A percentile compares a stretch with the other conserved stretches of the same genome.
phyloP scores from a whole-genome alignment of 257 asterid species.

The Nicotiana undulata region DNA sequence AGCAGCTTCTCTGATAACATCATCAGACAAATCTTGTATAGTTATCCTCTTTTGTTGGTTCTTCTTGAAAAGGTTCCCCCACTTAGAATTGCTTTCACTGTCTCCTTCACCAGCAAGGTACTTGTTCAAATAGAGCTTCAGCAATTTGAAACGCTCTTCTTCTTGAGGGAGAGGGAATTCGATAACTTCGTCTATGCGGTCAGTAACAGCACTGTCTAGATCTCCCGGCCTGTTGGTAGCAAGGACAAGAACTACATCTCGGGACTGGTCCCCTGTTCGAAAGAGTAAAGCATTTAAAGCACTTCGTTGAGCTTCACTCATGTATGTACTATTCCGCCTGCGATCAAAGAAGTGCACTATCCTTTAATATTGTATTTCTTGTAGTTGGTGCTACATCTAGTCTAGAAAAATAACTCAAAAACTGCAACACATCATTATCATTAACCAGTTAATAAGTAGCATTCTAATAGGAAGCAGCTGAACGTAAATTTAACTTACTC shows the following conservation, averaged over 20 bases:
- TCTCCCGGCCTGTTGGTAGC: conserved; percentile 97
- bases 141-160: conserved; percentile 78
- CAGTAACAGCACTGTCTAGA: conserved; percentile 85
- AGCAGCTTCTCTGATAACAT: conserved; percentile 66
- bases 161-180: conserved; percentile 90
- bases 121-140: conserved; percentile 75
- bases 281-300: conserved; percentile 85
- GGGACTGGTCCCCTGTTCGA: conserved; percentile 95
- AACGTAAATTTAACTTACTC: conserved; percentile 52
- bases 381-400: background rate
- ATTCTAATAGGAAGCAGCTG: background rate
- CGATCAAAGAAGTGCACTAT: conserved; percentile 1
- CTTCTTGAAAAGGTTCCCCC: conserved; percentile 51
- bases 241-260: conserved; percentile 90
- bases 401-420: background rate
- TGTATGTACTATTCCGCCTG: conserved; percentile 88
- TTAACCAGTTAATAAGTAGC: background rate
- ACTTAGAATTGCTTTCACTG: conserved; percentile 28
- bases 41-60: conserved; percentile 43
- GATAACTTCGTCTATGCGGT: conserved; percentile 94
- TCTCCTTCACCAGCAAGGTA: conserved; percentile 60
- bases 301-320: conserved; percentile 98
- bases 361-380: background rate
- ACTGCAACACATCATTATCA: background rate
- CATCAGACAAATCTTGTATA: conserved; percentile 56